A percentile compares a stretch with the other conserved stretches of the same genome.
Conservation (phyloP, 768 basidiomycete genomes). For the Clitopilus passeckerianus region DNA sequence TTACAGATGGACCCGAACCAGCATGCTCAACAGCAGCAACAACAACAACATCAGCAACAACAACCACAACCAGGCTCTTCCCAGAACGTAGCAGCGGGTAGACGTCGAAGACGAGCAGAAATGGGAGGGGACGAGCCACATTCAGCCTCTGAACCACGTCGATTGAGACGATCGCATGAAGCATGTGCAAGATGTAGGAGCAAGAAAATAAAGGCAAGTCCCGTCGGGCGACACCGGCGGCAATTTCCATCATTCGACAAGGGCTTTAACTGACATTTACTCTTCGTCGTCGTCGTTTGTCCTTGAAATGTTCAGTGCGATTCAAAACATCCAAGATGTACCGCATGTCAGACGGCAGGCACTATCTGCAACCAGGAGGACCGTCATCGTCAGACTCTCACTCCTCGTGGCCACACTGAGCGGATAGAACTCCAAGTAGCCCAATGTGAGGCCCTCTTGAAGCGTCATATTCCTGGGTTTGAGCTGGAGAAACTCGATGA, state of each 20-base stretch:
- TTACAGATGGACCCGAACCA: constrained; percentile 69
- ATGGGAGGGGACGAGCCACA: constrained; percentile 48
- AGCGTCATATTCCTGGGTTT: constrained; percentile 67
- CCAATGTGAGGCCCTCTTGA: constrained; percentile 76
- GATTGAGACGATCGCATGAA: constrained; percentile 85
- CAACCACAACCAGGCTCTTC: constrained; percentile 14
- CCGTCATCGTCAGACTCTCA: constrained; percentile 81
- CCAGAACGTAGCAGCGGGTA: constrained; percentile 22
- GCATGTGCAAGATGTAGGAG: constrained; percentile 91
- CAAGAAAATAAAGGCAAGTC: constrained; percentile 92
- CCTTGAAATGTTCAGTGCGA: constrained; percentile 60
- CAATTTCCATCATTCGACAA: constrained; percentile 59
- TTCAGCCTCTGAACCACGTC: constrained; percentile 65
- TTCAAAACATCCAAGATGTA: constrained; percentile 84
- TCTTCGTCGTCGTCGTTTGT: constrained; percentile 13
- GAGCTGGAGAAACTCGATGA: constrained; percentile 63
- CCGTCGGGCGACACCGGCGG: constrained; percentile 73
- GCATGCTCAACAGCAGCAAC: constrained; percentile 39
- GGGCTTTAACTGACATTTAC: not conserved
- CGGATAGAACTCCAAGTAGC: constrained; percentile 75
- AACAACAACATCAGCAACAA: constrained; percentile 25
- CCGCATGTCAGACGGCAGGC: constrained; percentile 77
- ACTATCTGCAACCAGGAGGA: constrained; percentile 85
- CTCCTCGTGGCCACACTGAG: constrained; percentile 80
- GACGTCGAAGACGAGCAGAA: constrained; percentile 57